Evolutionary conservation across 2,329 filamentous ascomycete genomes (phyloP).

Genomic region (Phialophora macrospora): DNA sequence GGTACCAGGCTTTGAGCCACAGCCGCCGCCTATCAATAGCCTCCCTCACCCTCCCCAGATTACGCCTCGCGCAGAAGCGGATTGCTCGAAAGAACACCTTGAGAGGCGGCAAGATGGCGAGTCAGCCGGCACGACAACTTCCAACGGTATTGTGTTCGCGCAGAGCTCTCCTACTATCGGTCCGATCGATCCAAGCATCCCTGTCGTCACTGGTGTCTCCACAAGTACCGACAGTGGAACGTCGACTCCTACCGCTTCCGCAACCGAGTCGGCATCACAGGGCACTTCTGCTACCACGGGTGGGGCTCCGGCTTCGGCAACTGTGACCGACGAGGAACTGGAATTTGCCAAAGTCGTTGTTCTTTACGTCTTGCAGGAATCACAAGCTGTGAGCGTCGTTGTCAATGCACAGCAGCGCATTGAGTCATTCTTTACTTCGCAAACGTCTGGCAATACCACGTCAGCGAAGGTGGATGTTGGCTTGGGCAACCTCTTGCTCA

Average conservation of each 20-base stretch:
- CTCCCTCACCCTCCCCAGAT: constrained; percentile 16
- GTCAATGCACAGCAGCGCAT: constrained; percentile 36
- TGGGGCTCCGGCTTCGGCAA: constrained; percentile 30
- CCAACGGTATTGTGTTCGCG: constrained; percentile 49
- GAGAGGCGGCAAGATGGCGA: constrained; percentile 34
- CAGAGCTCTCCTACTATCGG: constrained; percentile 27
- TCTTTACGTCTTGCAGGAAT: constrained; percentile 41
- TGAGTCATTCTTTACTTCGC: constrained; percentile 42
- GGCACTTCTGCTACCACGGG: constrained; percentile 28
- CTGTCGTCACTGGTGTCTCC: constrained; percentile 23
- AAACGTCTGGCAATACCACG: constrained; percentile 39
- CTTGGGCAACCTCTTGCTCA: constrained; percentile 41
- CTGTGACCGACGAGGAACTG: constrained; percentile 30
- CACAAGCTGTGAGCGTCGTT: constrained; percentile 42
- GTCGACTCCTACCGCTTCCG: constrained; percentile 40
- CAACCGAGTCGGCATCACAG: constrained; percentile 36
- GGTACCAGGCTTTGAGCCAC: constrained; percentile 32
- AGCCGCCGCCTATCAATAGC: constrained; percentile 22
- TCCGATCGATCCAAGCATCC: constrained; percentile 11
- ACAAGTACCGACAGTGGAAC: constrained; percentile 25
- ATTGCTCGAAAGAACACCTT: constrained; percentile 13
- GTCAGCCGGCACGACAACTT: constrained; percentile 34
- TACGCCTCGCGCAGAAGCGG: constrained; percentile 21
- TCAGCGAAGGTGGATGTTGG: constrained; percentile 39
- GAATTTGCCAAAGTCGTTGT: constrained; percentile 36